Evolutionary conservation across 2,329 filamentous ascomycete species (phyloP).

Genomic region (Thelonectria rubi): DNA sequence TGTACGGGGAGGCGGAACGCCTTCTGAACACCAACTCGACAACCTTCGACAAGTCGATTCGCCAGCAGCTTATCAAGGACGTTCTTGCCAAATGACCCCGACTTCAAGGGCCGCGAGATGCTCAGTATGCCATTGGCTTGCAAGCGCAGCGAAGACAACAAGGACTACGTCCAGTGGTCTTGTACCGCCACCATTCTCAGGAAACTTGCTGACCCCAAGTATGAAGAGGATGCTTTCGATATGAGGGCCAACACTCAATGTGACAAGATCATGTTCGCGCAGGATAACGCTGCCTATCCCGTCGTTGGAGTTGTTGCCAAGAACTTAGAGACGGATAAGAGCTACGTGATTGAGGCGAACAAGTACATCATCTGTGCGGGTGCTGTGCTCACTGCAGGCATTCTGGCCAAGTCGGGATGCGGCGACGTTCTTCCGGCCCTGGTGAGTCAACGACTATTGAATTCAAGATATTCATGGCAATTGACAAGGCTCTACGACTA

Average conservation of each 20-base stretch:
- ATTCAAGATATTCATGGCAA: too few species aligned
- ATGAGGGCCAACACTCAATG: conserved; percentile 16
- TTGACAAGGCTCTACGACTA: too few species aligned
- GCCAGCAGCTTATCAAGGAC: conserved; percentile 8
- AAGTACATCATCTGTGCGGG: conserved; percentile 17
- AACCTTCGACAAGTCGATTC: conserved; percentile 15
- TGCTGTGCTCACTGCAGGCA: conserved; percentile 11
- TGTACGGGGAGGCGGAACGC: neutral
- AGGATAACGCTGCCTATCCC: too few species aligned
- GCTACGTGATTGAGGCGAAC: conserved; percentile 7
- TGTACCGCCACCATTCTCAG: conserved; percentile 10
- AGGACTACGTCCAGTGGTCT: conserved; percentile 6
- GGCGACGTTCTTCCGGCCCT: neutral
- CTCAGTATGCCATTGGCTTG: conserved; percentile 13
- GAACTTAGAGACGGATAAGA: neutral
- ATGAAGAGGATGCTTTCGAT: neutral
- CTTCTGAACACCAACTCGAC: conserved; percentile 1
- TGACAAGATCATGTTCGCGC: too few species aligned
- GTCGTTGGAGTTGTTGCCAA: too few species aligned
- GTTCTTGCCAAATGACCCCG: neutral
- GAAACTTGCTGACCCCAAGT: neutral
- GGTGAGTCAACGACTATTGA: neutral
- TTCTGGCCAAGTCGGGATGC: conserved; percentile 7
- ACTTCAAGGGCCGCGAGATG: neutral
- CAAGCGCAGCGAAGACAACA: neutral